Evolutionary conservation across 2,329 filamentous ascomycete genomes (phyloP), one percentile per base, ranked within the genome.

Genomic region (Hymenoscyphus infarciens): DNA sequence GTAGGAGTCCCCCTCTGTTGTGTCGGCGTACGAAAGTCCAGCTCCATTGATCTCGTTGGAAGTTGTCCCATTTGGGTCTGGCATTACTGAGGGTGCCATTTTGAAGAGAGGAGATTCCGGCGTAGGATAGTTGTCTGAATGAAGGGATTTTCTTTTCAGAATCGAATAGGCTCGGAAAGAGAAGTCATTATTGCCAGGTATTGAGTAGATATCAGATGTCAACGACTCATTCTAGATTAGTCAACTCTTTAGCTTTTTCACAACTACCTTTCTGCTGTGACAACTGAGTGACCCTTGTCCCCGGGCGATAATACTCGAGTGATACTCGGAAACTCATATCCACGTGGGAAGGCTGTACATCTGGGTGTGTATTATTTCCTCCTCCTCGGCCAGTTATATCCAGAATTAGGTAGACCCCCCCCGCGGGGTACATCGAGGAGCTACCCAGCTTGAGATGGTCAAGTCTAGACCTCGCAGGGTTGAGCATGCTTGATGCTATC

Each of bases 11-110:
- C 13, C 22, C 5, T 57, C 38, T 29, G 33, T 13, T 16, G 33
- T 31, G 5, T 61, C 35, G 22, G 22, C 22, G 27, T 61, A 54
- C 6, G 38, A 13, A 45, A 45, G 31, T 45, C 54, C 62, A 33
- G 52, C 27, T n/a, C 54, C 57, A 57, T 60, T 63, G 35, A 61
- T 19, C 45, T 53, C 59, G 31, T 61, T 61, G 19, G 56, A 53
- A 25, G 53, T 52, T 52, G 56, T 27, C 15, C 54, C 62, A 35
- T 63, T 58, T 10, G 53, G 29, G 19, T 57, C 39, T 25, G 61
- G 57, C 61, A 63, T 63, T 63, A 57, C 54, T 42, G 62, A 63
- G 22, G 62, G 62, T n/a, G 58, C 62, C 62, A 63, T 63, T n/a
- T 45, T 59, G 56, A 22, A 49, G n/a, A 49, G n/a, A 25, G 19